These are phyloP conservation scores for Pyropia haitanensis DNA, from an alignment of 23 red algal species.

Conservation along the genomic window DNA sequence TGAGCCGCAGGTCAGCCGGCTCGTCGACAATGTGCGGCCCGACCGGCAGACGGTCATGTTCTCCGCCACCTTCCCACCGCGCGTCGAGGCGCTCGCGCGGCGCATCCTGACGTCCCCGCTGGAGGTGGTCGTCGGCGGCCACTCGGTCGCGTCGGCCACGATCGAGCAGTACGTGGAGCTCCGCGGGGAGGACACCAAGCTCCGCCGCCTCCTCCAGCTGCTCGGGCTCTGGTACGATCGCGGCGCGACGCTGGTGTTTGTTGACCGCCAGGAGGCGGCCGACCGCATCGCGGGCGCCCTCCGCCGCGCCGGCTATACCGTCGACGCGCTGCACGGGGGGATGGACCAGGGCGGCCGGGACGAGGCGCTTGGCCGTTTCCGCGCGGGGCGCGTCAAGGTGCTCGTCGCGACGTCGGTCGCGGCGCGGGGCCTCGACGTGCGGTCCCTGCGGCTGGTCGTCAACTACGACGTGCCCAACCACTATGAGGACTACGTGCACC, in stretches of 20 bases:
- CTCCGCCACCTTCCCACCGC: conserved; percentile 89
- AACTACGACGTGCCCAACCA: conserved; percentile 91
- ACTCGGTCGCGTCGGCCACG: conserved; percentile 57
- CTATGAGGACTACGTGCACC: conserved; percentile 97
- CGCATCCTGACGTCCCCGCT: conserved; percentile 51
- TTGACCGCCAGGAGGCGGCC: conserved; percentile 87
- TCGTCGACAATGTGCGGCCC: conserved; percentile 80
- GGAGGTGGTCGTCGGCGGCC: conserved; percentile 73
- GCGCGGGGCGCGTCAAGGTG: conserved; percentile 62
- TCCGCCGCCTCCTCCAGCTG: conserved; percentile 74
- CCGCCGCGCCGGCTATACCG: conserved; percentile 51
- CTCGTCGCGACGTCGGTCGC: conserved; percentile 89
- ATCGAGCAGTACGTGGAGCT: conserved; percentile 94
- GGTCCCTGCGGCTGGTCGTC: conserved; percentile 76
- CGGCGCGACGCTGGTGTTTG: conserved; percentile 80
- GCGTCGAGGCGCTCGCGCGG: conserved; percentile 58
- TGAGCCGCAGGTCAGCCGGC: conserved; percentile 84
- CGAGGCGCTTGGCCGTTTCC: conserved; percentile 74
- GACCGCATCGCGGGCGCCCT: conserved; percentile 84
- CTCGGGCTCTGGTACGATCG: conserved; percentile 67
- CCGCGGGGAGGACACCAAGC: conserved; percentile 65
- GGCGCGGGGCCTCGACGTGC: conserved; percentile 86
- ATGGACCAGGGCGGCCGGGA: conserved; percentile 91
- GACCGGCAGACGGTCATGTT: conserved; percentile 96
- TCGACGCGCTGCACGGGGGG: conserved; percentile 80